phyloP scores from a whole-genome alignment of 176 grass and related monocot species.

The Rhipidocladum racemiflorum region DNA sequence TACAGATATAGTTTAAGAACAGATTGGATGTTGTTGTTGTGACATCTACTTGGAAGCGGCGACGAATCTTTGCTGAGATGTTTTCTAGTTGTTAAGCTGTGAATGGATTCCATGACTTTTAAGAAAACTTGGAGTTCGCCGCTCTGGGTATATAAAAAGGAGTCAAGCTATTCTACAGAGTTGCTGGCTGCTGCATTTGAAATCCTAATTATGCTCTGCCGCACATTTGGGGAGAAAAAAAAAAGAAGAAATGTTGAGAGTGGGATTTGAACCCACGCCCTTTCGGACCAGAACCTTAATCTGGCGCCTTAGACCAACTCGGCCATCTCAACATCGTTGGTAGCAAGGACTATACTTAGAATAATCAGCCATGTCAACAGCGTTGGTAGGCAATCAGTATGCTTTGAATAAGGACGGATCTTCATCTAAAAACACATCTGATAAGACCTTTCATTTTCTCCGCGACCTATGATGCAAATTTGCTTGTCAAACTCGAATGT shows the following conservation, averaged over 20 bases:
- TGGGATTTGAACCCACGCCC: slow-evolving; percentile 76
- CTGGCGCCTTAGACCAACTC: slow-evolving; percentile 84
- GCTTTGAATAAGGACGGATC: too few relatives aligned
- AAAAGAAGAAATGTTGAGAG: slow-evolving; percentile 26
- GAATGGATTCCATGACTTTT: not conserved
- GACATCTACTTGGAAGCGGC: not conserved
- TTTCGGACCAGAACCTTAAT: slow-evolving; percentile 73
- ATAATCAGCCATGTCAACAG: too few relatives aligned
- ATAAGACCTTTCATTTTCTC: too few relatives aligned
- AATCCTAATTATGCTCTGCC: not conserved
- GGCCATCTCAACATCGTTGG: slow-evolving; percentile 61
- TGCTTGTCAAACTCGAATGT: too few relatives aligned
- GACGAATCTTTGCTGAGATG: not conserved
- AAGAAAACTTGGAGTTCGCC: not conserved
- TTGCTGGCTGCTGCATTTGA: not conserved
- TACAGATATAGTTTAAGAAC: not conserved
- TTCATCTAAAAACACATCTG: too few relatives aligned
- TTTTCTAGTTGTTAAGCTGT: not conserved
- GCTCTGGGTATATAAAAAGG: not conserved
- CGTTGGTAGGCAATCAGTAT: too few relatives aligned
- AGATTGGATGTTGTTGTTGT: not conserved
- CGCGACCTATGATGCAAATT: too few relatives aligned
- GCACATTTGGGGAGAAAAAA: too few relatives aligned
- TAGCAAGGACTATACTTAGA: too few relatives aligned
- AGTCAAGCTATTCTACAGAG: not conserved